A percentile compares a stretch with the other conserved stretches of the same genome.
Evolutionary conservation across 73 alveolate species (phyloP).

Genomic region (Blepharisma stoltei): DNA sequence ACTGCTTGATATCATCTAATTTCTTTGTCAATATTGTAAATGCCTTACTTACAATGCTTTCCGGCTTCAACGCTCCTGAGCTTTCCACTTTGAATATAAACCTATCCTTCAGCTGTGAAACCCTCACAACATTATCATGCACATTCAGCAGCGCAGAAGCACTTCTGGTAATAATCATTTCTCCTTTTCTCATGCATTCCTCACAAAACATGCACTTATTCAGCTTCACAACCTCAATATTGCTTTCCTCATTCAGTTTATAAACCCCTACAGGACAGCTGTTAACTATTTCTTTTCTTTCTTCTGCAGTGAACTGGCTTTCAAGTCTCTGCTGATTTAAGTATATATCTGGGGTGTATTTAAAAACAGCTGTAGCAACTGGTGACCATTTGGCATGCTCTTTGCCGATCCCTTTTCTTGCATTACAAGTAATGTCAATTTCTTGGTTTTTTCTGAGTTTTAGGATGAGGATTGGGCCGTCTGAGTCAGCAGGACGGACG

Average conservation of each 20-base stretch:
- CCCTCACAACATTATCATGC: constrained; percentile 64
- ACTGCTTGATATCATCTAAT: constrained; percentile 41
- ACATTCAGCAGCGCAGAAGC: constrained; percentile 38
- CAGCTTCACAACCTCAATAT: constrained; percentile 46
- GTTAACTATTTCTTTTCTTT: constrained; percentile 59
- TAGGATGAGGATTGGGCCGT: constrained; percentile 76
- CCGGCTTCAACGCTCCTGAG: constrained; percentile 85
- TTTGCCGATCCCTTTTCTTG: constrained; percentile 88
- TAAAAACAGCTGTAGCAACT: constrained; percentile 75
- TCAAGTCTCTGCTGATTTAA: constrained; percentile 56
- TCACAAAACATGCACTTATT: constrained; percentile 64
- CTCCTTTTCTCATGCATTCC: constrained; percentile 63
- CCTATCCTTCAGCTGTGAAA: constrained; percentile 65
- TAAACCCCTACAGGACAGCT: constrained; percentile 86
- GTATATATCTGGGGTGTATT: constrained; percentile 78
- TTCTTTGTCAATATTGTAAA: constrained; percentile 47
- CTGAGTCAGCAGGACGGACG: constrained; percentile 52
- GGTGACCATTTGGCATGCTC: constrained; percentile 95
- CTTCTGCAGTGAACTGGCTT: constrained; percentile 39
- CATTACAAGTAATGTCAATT: constrained; percentile 73
- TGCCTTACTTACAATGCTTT: constrained; percentile 73
- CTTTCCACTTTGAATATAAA: constrained; percentile 77
- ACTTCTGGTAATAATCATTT: constrained; percentile 62
- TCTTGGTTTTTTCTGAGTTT: constrained; percentile 80
- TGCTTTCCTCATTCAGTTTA: constrained; percentile 51